Evolutionary conservation across 305 asterid genomes (phyloP), one percentile per base, ranked within the genome.

Genomic region (Plantago rigida): DNA sequence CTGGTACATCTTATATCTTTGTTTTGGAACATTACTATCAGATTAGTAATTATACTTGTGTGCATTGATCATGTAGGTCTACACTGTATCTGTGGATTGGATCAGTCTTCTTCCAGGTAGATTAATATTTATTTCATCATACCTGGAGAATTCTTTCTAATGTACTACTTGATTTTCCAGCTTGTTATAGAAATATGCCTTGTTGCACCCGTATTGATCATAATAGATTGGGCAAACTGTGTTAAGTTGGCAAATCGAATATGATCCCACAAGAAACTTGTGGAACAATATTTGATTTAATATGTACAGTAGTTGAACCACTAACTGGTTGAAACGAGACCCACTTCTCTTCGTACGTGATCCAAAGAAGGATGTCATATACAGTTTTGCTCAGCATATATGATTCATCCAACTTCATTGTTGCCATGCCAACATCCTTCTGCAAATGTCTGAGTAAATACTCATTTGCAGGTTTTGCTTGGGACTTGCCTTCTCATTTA

Each of bases 41-140:
- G 42, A 36, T 36, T 4, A 5, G 42, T 36, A 36, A 36, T 36
- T 36, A 36, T 9, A 5, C 9, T 36, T 36, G 42, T 54, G 13
- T 8, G 11, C 29, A 54, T 71, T 24, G 41, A 74, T 75, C 70
- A 13, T 72, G 82, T 84, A 90, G 97, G 83, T 75, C 81, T 47
- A 69, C 69, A 48, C 82, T 79, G 45, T 83, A 79, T 75, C 47
- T 85, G 71, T 82, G 63, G 62, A 47, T 71, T 74, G 58, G 78
- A 71, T 81, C 94, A 75, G 73, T 83, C 71, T 62, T 83, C 70
- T 75, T 78, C 84, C 92, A 89, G 95, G 95, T 89, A 80, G 36
- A 71, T 62, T 73, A 64, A 46, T 52, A 34, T 64, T 60, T 31
- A 69, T 14, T 62, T 51, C 58, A 22, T 22, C 26, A 22, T 22